Conservation (phyloP, 2,329 filamentous ascomycete species). For the Diaporthe capsici region DNA sequence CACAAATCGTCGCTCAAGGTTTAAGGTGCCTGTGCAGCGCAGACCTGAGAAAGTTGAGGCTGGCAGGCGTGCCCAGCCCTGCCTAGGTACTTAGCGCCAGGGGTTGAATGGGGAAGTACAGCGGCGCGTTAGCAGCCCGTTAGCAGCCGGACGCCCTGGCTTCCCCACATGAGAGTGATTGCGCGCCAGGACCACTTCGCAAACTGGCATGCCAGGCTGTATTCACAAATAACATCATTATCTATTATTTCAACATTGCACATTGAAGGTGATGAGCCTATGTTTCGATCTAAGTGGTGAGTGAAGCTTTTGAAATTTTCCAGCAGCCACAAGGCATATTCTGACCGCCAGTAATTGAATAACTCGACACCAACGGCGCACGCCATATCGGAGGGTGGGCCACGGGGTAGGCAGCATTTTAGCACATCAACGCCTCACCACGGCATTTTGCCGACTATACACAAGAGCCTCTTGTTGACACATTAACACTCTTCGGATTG, state of each 20-base stretch:
- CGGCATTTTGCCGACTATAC: too few relatives aligned
- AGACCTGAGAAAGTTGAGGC: constrained; percentile 1
- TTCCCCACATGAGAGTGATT: not conserved
- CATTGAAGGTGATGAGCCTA: not conserved
- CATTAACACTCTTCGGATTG: not conserved
- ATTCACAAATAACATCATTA: not conserved
- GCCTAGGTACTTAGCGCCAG: not conserved
- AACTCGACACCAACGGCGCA: not conserved
- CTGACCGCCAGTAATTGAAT: too few relatives aligned
- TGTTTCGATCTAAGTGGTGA: too few relatives aligned
- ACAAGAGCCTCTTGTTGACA: too few relatives aligned
- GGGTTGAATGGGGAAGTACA: too few relatives aligned
- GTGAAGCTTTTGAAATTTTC: not conserved
- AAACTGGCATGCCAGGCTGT: not conserved
- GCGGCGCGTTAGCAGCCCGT: not conserved
- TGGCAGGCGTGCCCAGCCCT: not conserved
- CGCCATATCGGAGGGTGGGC: too few relatives aligned
- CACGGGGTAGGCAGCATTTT: not conserved
- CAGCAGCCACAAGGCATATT: not conserved
- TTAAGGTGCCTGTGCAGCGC: not conserved
- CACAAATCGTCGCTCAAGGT: not conserved
- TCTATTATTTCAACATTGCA: not conserved
- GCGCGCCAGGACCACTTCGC: not conserved
- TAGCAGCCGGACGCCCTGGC: not conserved
- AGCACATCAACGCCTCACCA: not conserved